Conservation (phyloP, 2,329 filamentous ascomycete genomes). For the Monilinia polystroma region DNA sequence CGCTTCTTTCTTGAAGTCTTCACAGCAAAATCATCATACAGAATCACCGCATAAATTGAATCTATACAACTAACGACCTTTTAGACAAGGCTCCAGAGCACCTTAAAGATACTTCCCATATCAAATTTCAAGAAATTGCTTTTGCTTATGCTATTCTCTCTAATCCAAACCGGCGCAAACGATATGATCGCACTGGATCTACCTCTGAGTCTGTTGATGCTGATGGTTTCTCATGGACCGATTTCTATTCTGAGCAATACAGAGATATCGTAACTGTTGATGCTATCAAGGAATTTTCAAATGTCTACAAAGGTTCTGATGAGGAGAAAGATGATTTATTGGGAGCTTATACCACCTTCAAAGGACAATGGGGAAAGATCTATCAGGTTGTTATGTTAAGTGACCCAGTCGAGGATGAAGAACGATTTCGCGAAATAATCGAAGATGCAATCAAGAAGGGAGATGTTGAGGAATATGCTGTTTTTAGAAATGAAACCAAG, state of each 20-base stretch:
- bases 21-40: not conserved
- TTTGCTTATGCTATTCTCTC: conserved; percentile 94
- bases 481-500: conserved; percentile 73
- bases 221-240: conserved; percentile 84
- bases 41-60: not conserved
- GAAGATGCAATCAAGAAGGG: conserved; percentile 72
- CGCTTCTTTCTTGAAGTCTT: not conserved
- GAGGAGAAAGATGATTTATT: conserved; percentile 82
- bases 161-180: conserved; percentile 73
- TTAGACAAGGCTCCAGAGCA: conserved; percentile 73
- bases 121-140: conserved; percentile 83
- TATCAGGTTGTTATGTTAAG: conserved; percentile 88
- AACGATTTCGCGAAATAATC: conserved; percentile 77
- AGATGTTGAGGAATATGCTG: conserved; percentile 63
- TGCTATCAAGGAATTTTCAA: conserved; percentile 72
- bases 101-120: conserved; percentile 70
- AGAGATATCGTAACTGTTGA: conserved; percentile 71
- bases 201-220: conserved; percentile 80
- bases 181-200: conserved; percentile 87
- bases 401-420: conserved; percentile 78
- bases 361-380: conserved; percentile 74
- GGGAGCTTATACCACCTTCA: conserved; percentile 66
- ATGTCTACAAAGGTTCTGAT: conserved; percentile 78
- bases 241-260: conserved; percentile 85
- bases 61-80: conserved; percentile 23